Percentiles rank a stretch among this genome's conserved stretches.
Evolutionary conservation across 2,329 filamentous ascomycete species (phyloP).

Genomic region (Penicillium decumbens): DNA sequence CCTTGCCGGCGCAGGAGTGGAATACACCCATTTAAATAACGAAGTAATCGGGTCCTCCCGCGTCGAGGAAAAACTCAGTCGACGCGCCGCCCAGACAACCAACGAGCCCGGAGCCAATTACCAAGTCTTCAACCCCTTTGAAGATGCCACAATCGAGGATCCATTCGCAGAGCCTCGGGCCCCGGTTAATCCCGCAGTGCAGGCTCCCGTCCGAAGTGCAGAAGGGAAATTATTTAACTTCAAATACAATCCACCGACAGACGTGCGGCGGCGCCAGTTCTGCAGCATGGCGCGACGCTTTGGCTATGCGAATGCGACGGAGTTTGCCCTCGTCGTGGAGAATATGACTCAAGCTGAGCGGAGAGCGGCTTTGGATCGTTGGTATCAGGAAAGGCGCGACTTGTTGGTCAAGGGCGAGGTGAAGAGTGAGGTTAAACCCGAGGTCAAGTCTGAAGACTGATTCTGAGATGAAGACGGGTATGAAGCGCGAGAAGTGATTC

Average conservation of each 20-base stretch:
- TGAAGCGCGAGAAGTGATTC: background rate
- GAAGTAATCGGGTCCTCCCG: slow-evolving; percentile 91
- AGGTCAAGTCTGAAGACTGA: background rate
- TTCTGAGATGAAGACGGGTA: background rate
- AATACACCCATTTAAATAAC: slow-evolving; percentile 94
- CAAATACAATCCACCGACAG: slow-evolving; percentile 66
- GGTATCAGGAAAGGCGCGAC: slow-evolving; percentile 66
- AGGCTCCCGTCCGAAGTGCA: slow-evolving; percentile 15
- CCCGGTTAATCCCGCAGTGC: slow-evolving; percentile 7
- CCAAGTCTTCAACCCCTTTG: slow-evolving; percentile 34
- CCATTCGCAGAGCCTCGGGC: slow-evolving; percentile 8
- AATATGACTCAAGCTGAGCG: slow-evolving; percentile 81
- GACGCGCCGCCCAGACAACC: slow-evolving; percentile 58
- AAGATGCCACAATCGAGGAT: slow-evolving; percentile 8
- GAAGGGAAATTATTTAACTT: slow-evolving; percentile 49
- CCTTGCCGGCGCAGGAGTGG: slow-evolving; percentile 77
- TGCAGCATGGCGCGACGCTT: slow-evolving; percentile 81
- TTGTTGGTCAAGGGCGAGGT: slow-evolving; percentile 25
- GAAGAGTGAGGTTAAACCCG: background rate
- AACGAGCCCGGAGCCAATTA: slow-evolving; percentile 28
- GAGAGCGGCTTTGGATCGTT: slow-evolving; percentile 70
- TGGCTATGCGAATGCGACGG: slow-evolving; percentile 68
- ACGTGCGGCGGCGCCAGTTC: slow-evolving; percentile 76
- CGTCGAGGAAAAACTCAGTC: slow-evolving; percentile 79
- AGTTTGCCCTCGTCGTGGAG: slow-evolving; percentile 88